These are phyloP conservation scores for Boletus semigastroideus DNA, from an alignment of 1,284 basidiomycete species.

Conservation along the genomic window DNA sequence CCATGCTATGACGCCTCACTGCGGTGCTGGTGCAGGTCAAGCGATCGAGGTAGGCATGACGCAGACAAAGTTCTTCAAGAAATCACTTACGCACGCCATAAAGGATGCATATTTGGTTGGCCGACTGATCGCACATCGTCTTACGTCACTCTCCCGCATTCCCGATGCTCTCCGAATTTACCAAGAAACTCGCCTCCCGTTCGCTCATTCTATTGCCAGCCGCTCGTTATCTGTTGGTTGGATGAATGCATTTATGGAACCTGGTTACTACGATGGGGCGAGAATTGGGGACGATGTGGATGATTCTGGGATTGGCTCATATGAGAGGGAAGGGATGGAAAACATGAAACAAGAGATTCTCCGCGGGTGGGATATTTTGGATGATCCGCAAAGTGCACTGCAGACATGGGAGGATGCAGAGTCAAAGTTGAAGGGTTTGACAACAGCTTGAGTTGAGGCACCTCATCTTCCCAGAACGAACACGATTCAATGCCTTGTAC, in stretches of 20 bases:
- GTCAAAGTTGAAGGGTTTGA: neutral
- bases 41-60: neutral
- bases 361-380: neutral
- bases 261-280: constrained; percentile 21
- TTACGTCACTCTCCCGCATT: constrained; percentile 17
- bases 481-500: too few species aligned
- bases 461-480: too few species aligned
- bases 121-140: constrained; percentile 16
- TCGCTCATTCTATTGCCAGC: constrained; percentile 5
- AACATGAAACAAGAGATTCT: constrained; percentile 1
- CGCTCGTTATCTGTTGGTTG: constrained; percentile 2
- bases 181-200: constrained; percentile 27
- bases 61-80: neutral
- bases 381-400: neutral
- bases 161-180: constrained; percentile 29
- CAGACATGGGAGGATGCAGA: constrained; percentile 12
- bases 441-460: too few species aligned
- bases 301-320: constrained; percentile 8
- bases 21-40: neutral
- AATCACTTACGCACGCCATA: constrained; percentile 3
- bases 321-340: constrained; percentile 14
- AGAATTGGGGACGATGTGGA: constrained; percentile 9
- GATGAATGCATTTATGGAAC: constrained; percentile 10
- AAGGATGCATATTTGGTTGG: constrained; percentile 24
- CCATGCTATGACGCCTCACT: constrained; percentile 14